Base-by-base conservation (phyloP, 2,329 filamentous ascomycete genomes). In the Didymella keratinophila region DNA sequence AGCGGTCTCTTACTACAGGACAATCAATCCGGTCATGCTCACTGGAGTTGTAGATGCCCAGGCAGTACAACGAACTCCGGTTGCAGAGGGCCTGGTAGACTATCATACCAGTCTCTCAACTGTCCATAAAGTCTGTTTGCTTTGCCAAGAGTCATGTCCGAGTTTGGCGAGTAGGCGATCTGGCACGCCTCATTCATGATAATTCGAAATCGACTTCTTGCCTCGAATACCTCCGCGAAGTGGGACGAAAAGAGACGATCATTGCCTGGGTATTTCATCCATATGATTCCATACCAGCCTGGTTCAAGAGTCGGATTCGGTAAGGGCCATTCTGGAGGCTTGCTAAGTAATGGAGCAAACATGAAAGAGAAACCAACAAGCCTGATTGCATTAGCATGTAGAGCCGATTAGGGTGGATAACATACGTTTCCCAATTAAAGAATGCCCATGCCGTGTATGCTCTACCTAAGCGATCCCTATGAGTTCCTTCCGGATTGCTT, bases 141-240 rank as follows among this genome's bases (percentile, higher is more conserved):
- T 11, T 43, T 27, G 14, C 23, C 21, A 16, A 27, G 21, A n/a
- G 41, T 43, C 41, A 43, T 43, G 10, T 27, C 41, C 23, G 41
- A 43, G 0, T n/a, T 14, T 27, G 11, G 4, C 16, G 41, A 43
- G 23, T 43, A 43, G 41, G 41, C 41, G 12, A 27, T 43, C 14
- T 43, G 41, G 25, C 14, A 43, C 11, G 41, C 41, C 41, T 43
- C 41, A 43, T 27, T 43, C 41, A 43, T 43, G 14, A 43, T 43
- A 21, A 43, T 3, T 27, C 23, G 21, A 7, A 43, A 43, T 4
- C 23, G 41, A 43, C 41, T 43, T 43, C 41, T 43, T n/a, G 21
- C 9, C 16, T 43, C 41, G 41, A 43, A 43, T 3, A 43, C 41
- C 11, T 43, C 20, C 7, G 18, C 41, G 14, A 43, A 43, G 23